Conservation (phyloP, 2,329 filamentous ascomycete genomes). For the Exophiala mesophila region DNA sequence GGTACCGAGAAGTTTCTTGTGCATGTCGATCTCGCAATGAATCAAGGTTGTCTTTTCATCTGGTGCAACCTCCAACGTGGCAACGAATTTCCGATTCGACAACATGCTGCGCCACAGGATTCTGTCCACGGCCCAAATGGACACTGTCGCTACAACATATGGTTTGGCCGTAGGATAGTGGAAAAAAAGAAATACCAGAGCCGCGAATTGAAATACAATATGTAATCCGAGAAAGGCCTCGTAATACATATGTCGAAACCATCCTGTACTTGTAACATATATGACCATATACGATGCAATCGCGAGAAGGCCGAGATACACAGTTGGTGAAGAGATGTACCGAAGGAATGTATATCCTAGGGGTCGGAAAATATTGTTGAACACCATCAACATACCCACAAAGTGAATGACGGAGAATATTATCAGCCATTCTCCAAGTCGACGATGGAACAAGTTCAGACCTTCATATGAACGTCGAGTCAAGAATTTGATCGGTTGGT, state of each 20-base stretch:
- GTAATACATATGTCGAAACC: constrained; percentile 57
- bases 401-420: constrained; percentile 55
- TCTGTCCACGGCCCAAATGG: constrained; percentile 56
- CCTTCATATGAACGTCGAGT: constrained; percentile 63
- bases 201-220: constrained; percentile 53
- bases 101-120: constrained; percentile 53
- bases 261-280: constrained; percentile 57
- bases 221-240: constrained; percentile 59
- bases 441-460: constrained; percentile 61
- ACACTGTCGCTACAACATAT: constrained; percentile 51
- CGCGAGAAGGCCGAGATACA: constrained; percentile 52
- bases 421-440: constrained; percentile 59
- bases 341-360: constrained; percentile 46
- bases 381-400: constrained; percentile 50
- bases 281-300: constrained; percentile 57
- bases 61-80: constrained; percentile 50
- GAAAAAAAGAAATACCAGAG: constrained; percentile 54
- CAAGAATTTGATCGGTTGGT: constrained; percentile 56
- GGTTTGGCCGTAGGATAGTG: constrained; percentile 51
- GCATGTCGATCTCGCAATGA: constrained; percentile 16
- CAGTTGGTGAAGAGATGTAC: constrained; percentile 50
- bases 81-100: constrained; percentile 46
- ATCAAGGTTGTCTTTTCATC: constrained; percentile 54
- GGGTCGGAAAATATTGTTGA: constrained; percentile 49
- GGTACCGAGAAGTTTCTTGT: constrained; percentile 23